A percentile compares a stretch with the other conserved stretches of the same genome.
These are phyloP conservation scores for Blumeria hordei DNA, from an alignment of 2,329 filamentous ascomycete genomes.

Conservation along the genomic window DNA sequence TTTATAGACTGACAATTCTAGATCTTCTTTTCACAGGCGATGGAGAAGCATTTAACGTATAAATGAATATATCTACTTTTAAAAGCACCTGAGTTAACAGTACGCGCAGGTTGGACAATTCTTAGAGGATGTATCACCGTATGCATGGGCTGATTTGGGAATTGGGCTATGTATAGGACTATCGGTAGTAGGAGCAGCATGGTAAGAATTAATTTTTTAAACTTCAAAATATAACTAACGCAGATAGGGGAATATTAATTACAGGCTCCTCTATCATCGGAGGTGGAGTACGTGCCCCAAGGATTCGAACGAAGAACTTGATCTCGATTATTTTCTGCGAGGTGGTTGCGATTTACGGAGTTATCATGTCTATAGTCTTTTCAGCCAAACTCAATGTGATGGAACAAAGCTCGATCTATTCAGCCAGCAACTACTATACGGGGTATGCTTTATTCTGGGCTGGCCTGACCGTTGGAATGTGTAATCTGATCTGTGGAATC, in stretches of 20 bases:
- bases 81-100: conserved; percentile 9
- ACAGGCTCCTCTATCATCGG: conserved; percentile 94
- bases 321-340: conserved; percentile 99
- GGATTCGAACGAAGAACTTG: conserved; percentile 97
- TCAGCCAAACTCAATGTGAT: conserved; percentile 61
- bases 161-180: conserved; percentile 88
- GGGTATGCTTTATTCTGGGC: conserved; percentile 93
- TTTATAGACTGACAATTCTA: conserved; percentile 20
- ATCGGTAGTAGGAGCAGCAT: conserved; percentile 91
- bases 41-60: conserved; percentile 85
- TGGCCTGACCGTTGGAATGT: conserved; percentile 79
- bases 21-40: conserved; percentile 97
- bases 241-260: conserved; percentile 82
- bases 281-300: conserved; percentile 83
- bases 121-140: conserved; percentile 80
- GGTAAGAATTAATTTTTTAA: conserved; percentile 28
- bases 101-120: conserved; percentile 57
- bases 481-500: conserved; percentile 88
- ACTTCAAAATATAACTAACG: conserved; percentile 3
- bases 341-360: conserved; percentile 97
- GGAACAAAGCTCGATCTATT: conserved; percentile 38
- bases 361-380: conserved; percentile 99
- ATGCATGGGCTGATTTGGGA: conserved; percentile 75
- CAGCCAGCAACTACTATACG: conserved; percentile 68
- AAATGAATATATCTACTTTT: conserved; percentile 12